Base-by-base conservation (phyloP, 495 filamentous ascomycete species). In the Niebla homalea region DNA sequence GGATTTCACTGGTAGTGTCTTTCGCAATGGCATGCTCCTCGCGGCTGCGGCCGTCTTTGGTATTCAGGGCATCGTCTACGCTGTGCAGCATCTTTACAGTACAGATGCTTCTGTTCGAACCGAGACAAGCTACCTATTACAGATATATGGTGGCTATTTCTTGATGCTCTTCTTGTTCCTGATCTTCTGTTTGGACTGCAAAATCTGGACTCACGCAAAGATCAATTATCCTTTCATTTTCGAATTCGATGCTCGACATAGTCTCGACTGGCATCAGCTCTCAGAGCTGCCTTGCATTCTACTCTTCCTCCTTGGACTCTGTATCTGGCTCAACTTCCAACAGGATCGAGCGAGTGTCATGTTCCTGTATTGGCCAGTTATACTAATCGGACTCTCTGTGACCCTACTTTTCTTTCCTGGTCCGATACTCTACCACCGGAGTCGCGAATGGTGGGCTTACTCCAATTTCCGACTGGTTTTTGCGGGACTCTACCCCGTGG, bases 181-280 rank as follows among this genome's bases (percentile, higher is more conserved):
- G 36, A 62, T 89, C 21, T 94, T 94, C 57, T 82, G 78, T 52
- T 43, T 95, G 29, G 83, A 84, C 57, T 90, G 87, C 60, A 75
- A 80, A 48, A 67, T 94, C 43, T 97, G 88, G 87, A 77, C 80
- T 3, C 69, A 66, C 38, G 78, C 82, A 53, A 90, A 87, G 64
- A 87, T 98, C 60, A 98, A 98, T 60, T 94, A 95, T 64, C 75
- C 79, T 26, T 98, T 98, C 67, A 84, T 97, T 58, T 97, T 98
- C 61, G 92, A 98, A 64, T 93, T 92, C 59, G 88, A 96, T 68
- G 78, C 80, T 40, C 75, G 89, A 56, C 77, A 92, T 66, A 76
- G 80, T 42, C 66, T 97, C 36, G 84, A 96, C 60, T 96, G 89
- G 85, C 81, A 84, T 60, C 83, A 95, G 60, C 71, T 96, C 37